These are phyloP conservation scores for Xenoacremonium recifei DNA, from an alignment of 2,329 filamentous ascomycete species.

Conservation along the genomic window DNA sequence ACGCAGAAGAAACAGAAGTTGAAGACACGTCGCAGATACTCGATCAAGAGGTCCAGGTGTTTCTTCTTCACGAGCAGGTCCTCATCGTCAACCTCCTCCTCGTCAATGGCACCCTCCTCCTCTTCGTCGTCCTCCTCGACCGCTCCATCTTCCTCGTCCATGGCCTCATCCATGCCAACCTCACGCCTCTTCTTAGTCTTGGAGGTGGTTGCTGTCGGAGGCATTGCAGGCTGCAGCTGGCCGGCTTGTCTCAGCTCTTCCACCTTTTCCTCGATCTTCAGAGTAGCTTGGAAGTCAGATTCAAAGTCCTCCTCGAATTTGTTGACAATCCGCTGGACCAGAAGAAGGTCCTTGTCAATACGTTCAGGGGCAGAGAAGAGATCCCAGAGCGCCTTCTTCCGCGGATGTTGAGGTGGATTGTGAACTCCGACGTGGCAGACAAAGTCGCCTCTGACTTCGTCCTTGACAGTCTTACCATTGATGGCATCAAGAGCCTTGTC, in stretches of 20 bases:
- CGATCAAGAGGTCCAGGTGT: conserved; percentile 90
- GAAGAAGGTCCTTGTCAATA: conserved; percentile 82
- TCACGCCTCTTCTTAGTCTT: conserved; percentile 62
- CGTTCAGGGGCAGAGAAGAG: conserved; percentile 92
- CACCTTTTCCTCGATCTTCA: conserved; percentile 83
- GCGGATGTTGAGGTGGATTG: conserved; percentile 77
- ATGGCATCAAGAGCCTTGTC: conserved; percentile 91
- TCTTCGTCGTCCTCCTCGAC: conserved; percentile 78
- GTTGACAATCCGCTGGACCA: conserved; percentile 77
- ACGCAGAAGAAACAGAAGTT: conserved; percentile 99
- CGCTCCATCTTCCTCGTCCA: conserved; percentile 65
- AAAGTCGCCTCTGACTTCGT: conserved; percentile 91
- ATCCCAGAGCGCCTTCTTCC: conserved; percentile 97
- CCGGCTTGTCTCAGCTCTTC: conserved; percentile 77
- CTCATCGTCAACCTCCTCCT: conserved; percentile 88
- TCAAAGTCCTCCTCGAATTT: conserved; percentile 86
- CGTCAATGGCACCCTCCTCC: conserved; percentile 74
- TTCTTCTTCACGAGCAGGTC: conserved; percentile 92
- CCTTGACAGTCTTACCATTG: conserved; percentile 96
- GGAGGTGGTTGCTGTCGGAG: conserved; percentile 49
- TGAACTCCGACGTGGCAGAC: conserved; percentile 97
- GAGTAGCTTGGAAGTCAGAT: conserved; percentile 70
- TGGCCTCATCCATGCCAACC: conserved; percentile 58
- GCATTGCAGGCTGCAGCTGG: conserved; percentile 66
- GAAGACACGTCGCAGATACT: conserved; percentile 94